Evolutionary conservation across 352 stramenopile genomes (phyloP), one percentile per base, ranked within the genome.

Genomic region (Globisporangium ultimum): DNA sequence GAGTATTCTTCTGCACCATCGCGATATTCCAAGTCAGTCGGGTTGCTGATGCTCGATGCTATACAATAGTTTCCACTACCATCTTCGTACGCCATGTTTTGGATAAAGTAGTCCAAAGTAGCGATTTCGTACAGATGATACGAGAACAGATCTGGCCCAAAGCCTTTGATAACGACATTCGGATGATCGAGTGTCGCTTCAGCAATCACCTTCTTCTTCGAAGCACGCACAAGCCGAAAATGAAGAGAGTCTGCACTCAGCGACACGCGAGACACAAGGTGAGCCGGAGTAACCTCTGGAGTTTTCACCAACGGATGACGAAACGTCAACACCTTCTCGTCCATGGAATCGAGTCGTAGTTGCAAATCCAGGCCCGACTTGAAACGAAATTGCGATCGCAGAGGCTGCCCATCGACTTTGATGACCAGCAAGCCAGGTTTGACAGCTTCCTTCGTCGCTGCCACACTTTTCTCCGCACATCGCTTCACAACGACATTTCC

Each of bases 81-180:
- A 10, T 75, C 48, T 1, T 72, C 56, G 48, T 61, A 75, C 7
- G 75, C 59, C 53, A 81, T 84, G 36, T 84, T 91, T 61, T 95
- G 84, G 9, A 95, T 56, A 52, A 81, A 96, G 68, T 93, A 96
- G 17, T 89, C 81, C 12, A 59, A 58, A 18, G 90, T 77, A 28
- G 69, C 53, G 11, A 91, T 51, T 21, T 88, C 72, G 53, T 94
- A 96, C 13, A 74, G 70, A 61, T 96, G 87, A 38, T 84, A 96
- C 17, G 78, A 84, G 53, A 95, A 96, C 14, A 94, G 68, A 22
- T 76, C 79, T 0, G 85, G 84, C 0, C 87, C 87, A 67, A 86
- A 94, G 0, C 87, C 87, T 50, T 72, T 68, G 46, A 96, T 88
- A 4, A 63, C 53, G 13, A 96, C 67, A 1, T 64, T 47, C 22